Evolutionary conservation across 352 stramenopile genomes (phyloP), one percentile per base, ranked within the genome.

Genomic region (Globisporangium paroecandrum): DNA sequence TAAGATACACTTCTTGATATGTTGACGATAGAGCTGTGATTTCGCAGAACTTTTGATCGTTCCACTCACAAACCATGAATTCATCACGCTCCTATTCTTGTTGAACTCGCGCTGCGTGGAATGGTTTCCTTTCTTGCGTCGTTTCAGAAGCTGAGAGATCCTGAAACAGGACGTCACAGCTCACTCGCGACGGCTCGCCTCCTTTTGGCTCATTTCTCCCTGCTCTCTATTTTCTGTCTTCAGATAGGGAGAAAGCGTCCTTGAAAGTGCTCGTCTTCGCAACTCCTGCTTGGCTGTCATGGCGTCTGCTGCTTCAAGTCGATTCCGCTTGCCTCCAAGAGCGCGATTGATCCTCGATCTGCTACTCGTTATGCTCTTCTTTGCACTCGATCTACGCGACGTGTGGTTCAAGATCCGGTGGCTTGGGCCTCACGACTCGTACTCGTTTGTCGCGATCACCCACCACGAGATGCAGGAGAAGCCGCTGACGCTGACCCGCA

Each of bases 391-490:
- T 49, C 62, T 68, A 58, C 78, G 82, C 6, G 82, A 90, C 47
- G 62, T 90, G 43, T 83, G 74, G 72, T 89, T 85, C 69, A 90
- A 90, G 69, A 54, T 74, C 59, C 68, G 57, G 2, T 90, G 80
- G 82, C 51, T 90, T 29, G 79, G 82, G 0, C 64, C 77, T 5
- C 62, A 66, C 7, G 73, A 86, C 64, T 36, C 69, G 6, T 86
- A 76, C 64, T 72, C 68, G 0, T 87, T 89, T 51, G 70, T 72
- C 47, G 69, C 69, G 5, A 67, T 72, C 32, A 70, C 76, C 15
- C 73, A 61, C 20, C 66, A 72, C n/a, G 62, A 64, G 38, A 64
- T 74, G 24, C 70, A 77, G 25, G n/a, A 36, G 7, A 59, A 51
- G 1, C 57, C 36, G 12, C 38, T 66, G 53, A 43, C 67, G 10